Evolutionary conservation across 257 asterid genomes (phyloP), one percentile per base, ranked within the genome.

Genomic region (Eustoma russellianum): DNA sequence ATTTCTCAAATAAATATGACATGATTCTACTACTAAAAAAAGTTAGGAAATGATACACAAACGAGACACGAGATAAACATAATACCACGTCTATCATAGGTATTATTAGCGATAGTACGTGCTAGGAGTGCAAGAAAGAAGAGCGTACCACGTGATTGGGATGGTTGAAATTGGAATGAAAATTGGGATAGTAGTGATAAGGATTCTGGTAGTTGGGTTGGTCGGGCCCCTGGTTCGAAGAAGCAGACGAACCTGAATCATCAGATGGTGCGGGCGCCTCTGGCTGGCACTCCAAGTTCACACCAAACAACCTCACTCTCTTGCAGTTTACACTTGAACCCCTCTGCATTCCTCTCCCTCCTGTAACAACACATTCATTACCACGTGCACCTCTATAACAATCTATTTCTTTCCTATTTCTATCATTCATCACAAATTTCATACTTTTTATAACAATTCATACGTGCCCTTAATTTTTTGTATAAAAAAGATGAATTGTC

Each of bases 271-370:
- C 18, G 46, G 58, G 58, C 17, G 58, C 15, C 15, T 41, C 49
- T 0, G 77, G 66, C 18, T 65, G 65, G 55, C 48, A 52, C 19
- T 81, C 82, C 66, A 90, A 9, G 73, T 90, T 90, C 46, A 90
- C 97, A 17, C 97, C 97, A 46, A 90, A 90, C 55, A 90, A 52
- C 83, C 97, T 78, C 61, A 90, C 66, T 65, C 63, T 86, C 86
- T 73, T 89, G 30, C 76, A 70, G 58, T 40, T 53, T n/a, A 68
- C 73, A 13, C 58, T 41, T 68, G 80, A 55, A 28, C 65, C 78
- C 52, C 59, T 77, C 60, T 58, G 71, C 59, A 56, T 5, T 11
- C 12, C 43, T 11, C 43, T 8, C 6, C 55, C 13, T 14, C 17
- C 60, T 55, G 60, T 38, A 38, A 7, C 7, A 38, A 7, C 12